These are phyloP conservation scores for Phytopythium sindhum DNA, from an alignment of 352 stramenopile species.

Conservation along the genomic window DNA sequence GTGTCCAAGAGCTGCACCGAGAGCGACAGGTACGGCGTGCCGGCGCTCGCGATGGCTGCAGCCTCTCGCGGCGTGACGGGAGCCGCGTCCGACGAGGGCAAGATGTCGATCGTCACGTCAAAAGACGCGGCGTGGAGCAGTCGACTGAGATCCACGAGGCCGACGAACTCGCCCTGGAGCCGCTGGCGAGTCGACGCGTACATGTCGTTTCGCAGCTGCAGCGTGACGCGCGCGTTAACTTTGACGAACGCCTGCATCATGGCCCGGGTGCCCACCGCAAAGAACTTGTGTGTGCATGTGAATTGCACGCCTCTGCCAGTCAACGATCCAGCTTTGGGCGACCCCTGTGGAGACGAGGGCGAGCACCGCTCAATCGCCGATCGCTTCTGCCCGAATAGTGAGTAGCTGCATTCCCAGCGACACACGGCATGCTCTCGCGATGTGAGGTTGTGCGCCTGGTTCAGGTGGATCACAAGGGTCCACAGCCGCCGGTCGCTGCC, in stretches of 20 bases:
- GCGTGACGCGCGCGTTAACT: slow-evolving; percentile 23
- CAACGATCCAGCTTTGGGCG: background rate
- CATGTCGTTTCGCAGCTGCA: slow-evolving; percentile 70
- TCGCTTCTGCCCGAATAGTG: slow-evolving; percentile 46
- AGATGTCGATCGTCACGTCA: slow-evolving; percentile 54
- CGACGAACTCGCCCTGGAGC: slow-evolving; percentile 43
- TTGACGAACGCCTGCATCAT: slow-evolving; percentile 34
- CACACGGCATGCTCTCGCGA: slow-evolving; percentile 52
- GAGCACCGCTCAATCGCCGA: slow-evolving; percentile 47
- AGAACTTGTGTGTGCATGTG: slow-evolving; percentile 65
- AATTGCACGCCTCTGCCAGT: slow-evolving; percentile 33
- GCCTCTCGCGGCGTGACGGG: slow-evolving; percentile 59
- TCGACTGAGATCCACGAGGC: slow-evolving; percentile 30
- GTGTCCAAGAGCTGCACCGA: slow-evolving; percentile 39
- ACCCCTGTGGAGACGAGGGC: background rate
- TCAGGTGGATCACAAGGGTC: slow-evolving; percentile 51
- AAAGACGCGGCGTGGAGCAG: slow-evolving; percentile 30
- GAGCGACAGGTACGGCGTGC: slow-evolving; percentile 50
- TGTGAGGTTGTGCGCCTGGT: slow-evolving; percentile 60
- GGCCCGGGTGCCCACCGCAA: slow-evolving; percentile 26
- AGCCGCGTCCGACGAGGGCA: slow-evolving; percentile 18
- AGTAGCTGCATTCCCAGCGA: slow-evolving; percentile 74
- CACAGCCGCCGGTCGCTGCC: slow-evolving; percentile 22
- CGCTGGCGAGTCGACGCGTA: slow-evolving; percentile 56
- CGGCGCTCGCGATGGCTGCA: slow-evolving; percentile 22